Percentiles rank a stretch among this genome's conserved stretches.
Conservation (phyloP, 2,329 filamentous ascomycete species). For the Phymatotrichopsis omnivora region DNA sequence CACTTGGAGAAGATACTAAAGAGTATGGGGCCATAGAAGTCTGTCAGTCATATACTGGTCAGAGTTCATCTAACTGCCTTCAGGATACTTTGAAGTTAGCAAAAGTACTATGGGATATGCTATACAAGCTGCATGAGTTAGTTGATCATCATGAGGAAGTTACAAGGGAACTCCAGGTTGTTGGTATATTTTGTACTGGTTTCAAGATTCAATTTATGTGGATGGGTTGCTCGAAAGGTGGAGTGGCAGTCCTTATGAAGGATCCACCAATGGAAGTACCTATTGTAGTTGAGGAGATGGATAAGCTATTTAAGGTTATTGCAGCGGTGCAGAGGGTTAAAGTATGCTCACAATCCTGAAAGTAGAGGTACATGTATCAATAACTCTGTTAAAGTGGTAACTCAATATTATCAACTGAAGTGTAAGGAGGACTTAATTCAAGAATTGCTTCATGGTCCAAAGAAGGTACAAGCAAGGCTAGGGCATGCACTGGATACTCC, state of each 20-base stretch:
- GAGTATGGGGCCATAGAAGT: no score
- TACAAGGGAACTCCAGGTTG: background rate
- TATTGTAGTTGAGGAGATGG: background rate
- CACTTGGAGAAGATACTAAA: no score
- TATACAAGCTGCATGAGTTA: background rate
- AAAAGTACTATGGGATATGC: conserved; percentile 5
- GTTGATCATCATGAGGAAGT: background rate
- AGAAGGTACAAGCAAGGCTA: no score
- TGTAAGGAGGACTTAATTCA: no score
- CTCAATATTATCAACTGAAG: no score
- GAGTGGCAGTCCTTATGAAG: conserved; percentile 1
- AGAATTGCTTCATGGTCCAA: no score
- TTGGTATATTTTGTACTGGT: conserved; percentile 5
- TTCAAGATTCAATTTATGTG: conserved; percentile 4
- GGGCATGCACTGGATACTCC: no score
- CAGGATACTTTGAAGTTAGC: conserved; percentile 5
- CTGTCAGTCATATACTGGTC: no score
- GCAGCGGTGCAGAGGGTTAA: conserved; percentile 2
- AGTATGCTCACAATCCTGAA: no score
- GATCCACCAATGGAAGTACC: conserved; percentile 1
- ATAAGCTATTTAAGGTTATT: background rate
- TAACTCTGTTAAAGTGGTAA: no score
- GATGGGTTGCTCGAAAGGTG: background rate
- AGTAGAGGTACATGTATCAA: no score
- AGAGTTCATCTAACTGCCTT: conserved; percentile 9